phyloP scores from a whole-genome alignment of 176 grass and related monocot genomes.

The Ensete glaucum region DNA sequence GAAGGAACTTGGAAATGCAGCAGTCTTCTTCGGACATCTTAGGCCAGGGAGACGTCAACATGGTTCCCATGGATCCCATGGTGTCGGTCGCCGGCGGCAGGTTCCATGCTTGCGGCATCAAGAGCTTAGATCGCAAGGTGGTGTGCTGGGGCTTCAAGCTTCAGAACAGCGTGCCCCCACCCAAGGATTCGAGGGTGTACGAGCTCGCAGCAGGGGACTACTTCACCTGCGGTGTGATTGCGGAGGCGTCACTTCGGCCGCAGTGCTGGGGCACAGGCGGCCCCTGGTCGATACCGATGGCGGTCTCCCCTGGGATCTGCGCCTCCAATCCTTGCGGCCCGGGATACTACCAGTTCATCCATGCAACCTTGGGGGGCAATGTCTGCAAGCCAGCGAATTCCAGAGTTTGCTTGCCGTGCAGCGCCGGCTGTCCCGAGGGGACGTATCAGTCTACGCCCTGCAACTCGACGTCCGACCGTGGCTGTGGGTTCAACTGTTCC shows the following conservation, averaged over 20 bases:
- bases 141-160: conserved; percentile 91
- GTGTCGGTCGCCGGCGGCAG: conserved; percentile 68
- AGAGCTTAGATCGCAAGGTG: conserved; percentile 66
- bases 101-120: conserved; percentile 95
- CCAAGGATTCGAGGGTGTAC: conserved; percentile 57
- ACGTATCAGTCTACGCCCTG: conserved; percentile 48
- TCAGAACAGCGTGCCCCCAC: conserved; percentile 58
- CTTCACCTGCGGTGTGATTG: conserved; percentile 81
- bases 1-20: conserved; percentile 81
- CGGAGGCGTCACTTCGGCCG: conserved; percentile 48
- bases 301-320: conserved; percentile 83
- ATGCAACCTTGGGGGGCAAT: conserved; percentile 39
- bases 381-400: conserved; percentile 66
- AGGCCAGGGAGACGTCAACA: conserved; percentile 68
- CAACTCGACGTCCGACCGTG: conserved; percentile 56
- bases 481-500: conserved; percentile 64
- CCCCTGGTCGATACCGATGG: conserved; percentile 69
- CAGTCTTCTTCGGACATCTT: conserved; percentile 46
- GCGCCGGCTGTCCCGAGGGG: conserved; percentile 44
- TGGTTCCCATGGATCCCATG: conserved; percentile 95
- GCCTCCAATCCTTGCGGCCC: conserved; percentile 49
- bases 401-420: conserved; percentile 90
- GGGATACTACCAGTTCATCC: conserved; percentile 64
- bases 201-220: conserved; percentile 79
- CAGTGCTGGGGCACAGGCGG: conserved; percentile 87